phyloP scores from a whole-genome alignment of 768 basidiomycete species.

The Tephrocybe sp. region DNA sequence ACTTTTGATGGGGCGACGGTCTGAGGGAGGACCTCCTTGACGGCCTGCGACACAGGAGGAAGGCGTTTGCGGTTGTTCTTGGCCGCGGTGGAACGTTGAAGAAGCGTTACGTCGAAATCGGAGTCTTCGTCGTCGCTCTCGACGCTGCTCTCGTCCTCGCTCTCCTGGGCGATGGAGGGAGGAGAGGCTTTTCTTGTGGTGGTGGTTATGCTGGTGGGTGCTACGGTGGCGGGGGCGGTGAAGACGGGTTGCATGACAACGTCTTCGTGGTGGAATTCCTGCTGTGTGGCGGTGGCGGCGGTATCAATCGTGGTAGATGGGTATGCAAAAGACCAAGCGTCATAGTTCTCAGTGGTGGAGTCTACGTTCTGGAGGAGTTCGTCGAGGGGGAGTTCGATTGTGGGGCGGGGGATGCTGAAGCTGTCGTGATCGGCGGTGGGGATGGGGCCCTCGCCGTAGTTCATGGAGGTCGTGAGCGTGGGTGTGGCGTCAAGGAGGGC shows the following conservation, averaged over 20 bases:
- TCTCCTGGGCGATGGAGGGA: constrained; percentile 22
- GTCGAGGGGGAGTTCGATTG: constrained; percentile 84
- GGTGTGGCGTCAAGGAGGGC: constrained; percentile 70
- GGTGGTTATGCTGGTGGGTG: too few species aligned
- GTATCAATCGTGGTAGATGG: constrained; percentile 5
- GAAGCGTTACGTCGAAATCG: constrained; percentile 32
- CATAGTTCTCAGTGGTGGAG: constrained; percentile 20
- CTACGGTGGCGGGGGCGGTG: constrained; percentile 16
- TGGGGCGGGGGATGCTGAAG: constrained; percentile 69
- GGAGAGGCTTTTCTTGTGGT: constrained; percentile 17
- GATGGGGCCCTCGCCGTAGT: constrained; percentile 74
- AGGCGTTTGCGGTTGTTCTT: constrained; percentile 19
- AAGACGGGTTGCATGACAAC: constrained; percentile 26
- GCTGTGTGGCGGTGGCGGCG: constrained; percentile 24
- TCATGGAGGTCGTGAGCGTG: constrained; percentile 64
- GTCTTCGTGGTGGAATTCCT: constrained; percentile 21
- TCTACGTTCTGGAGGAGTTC: constrained; percentile 64
- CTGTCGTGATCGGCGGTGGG: constrained; percentile 43
- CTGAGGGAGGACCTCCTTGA: constrained; percentile 44
- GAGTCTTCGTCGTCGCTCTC: constrained; percentile 36
- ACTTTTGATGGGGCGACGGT: constrained; percentile 60
- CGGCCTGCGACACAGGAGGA: constrained; percentile 37
- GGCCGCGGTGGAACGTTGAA: constrained; percentile 21
- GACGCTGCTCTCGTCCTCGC: constrained; percentile 31
- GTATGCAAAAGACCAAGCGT: constrained; percentile 17